Conservation (phyloP, 495 filamentous ascomycete species). For the Sabuloglossum arenarium region DNA sequence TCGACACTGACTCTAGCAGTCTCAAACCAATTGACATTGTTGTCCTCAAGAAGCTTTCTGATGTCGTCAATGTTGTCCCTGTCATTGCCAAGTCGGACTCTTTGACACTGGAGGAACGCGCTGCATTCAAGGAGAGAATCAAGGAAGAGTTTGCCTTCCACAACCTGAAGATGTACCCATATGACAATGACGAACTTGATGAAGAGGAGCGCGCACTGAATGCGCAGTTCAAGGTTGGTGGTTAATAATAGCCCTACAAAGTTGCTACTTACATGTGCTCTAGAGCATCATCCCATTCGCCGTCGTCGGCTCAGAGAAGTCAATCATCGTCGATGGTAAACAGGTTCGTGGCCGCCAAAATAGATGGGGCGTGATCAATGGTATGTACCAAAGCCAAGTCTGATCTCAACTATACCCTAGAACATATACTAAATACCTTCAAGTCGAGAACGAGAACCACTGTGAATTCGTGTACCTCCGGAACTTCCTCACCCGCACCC, state of each 20-base stretch:
- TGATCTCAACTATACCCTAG: background rate
- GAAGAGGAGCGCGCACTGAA: conserved; percentile 90
- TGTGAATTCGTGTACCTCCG: conserved; percentile 98
- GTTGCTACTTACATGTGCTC: background rate
- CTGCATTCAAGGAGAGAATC: conserved; percentile 94
- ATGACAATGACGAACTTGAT: conserved; percentile 97
- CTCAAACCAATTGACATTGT: conserved; percentile 99
- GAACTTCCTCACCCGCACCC: conserved; percentile 92
- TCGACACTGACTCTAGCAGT: conserved; percentile 15
- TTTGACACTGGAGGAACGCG: conserved; percentile 84
- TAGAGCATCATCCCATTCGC: conserved; percentile 93
- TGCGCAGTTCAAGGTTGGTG: conserved; percentile 74
- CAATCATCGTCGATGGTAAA: conserved; percentile 90
- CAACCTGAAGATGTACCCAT: conserved; percentile 99
- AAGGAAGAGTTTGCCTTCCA: conserved; percentile 99
- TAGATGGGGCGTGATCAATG: conserved; percentile 96
- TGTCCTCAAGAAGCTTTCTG: conserved; percentile 93
- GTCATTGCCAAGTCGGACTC: conserved; percentile 98
- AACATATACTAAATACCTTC: background rate
- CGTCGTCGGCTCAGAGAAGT: conserved; percentile 94
- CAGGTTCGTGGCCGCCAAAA: conserved; percentile 96
- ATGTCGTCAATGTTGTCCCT: conserved; percentile 97
- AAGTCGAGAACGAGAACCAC: conserved; percentile 92
- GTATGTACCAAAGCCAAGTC: conserved; percentile 5
- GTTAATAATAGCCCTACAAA: background rate